Evolutionary conservation across 2,329 filamentous ascomycete species (phyloP), one percentile per base, ranked within the genome.

Genomic region (Nemania abortiva): DNA sequence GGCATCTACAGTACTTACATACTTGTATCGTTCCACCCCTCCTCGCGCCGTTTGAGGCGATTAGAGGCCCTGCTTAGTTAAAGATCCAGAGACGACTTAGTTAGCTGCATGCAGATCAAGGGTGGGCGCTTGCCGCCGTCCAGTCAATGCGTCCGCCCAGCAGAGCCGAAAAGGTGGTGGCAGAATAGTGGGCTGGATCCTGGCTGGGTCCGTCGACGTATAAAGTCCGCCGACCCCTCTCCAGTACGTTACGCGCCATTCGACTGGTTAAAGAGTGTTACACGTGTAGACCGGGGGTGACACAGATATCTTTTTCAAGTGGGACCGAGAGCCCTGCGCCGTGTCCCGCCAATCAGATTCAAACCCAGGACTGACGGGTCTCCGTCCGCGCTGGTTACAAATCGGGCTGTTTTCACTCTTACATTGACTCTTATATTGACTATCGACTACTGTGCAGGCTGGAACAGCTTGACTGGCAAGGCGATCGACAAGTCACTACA

Each of bases 221-320:
- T 61, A 54, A 61, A 54, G 37, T 29, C 63, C 34, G 42, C 50
- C 39, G 31, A 15, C 42, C 61, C 58, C 49, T 62, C 60, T 34
- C 27, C 27, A 57, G 20, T 61, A 63, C 59, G 55, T 39, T 29
- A 37, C 11, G n/a, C 57, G 18, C 6, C 55, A 29, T 64, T 69
- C 58, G 64, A 71, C 58, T 71, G 70, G 70, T 39, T 27, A 49
- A 34, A 20, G 45, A n/a, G 29, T 13, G 52, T 65, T 71, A 71
- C 70, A 71, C 70, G 69, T 71, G 57, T 31, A 54, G 47, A 42
- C 55, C 27, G 27, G 57, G 27, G 47, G 49, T 20, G 39, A 6
- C 3, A n/a, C 29, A 47, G 18, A 59, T 9, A 55, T 52, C 42
- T 22, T n/a, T 50, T 39, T 56, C 42, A 45, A 50, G 69, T 64